Evolutionary conservation across 73 alveolate genomes (phyloP), one percentile per base, ranked within the genome.

Genomic region (Stentor coeruleus): DNA sequence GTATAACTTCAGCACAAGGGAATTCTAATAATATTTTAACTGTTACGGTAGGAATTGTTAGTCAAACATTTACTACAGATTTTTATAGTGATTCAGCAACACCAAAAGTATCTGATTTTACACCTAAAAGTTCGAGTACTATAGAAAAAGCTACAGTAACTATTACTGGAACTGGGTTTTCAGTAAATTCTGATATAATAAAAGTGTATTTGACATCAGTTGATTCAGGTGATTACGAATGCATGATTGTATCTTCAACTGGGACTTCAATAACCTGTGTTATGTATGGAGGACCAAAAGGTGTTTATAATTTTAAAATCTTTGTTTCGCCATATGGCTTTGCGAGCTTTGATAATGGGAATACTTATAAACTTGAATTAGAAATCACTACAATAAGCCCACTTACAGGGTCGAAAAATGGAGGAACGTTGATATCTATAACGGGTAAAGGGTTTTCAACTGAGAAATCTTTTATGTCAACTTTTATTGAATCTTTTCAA

Each of bases 391-490:
- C 79, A 33, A 66, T 66, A 20, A 66, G 79, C 39, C 79, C 79
- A 1, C 26, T 15, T 1, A 0, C 33, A 20, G 79, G 79, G 49
- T 66, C 79, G 11, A 40, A 28, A 11, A 31, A 1, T 1, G 79
- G 79, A 28, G 79, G 79, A 66, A 66, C 79, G 1, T 20, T 31
- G 37, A 66, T 66, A 14, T 28, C 79, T 0, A 33, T 66, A 11
- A 33, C 2, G n/a, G 79, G 79, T 15, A 26, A 66, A 20, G 79
- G 79, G 14, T 66, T 66, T 66, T 66, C 79, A 66, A 31, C n/a
- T 26, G 79, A 20, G 3, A 20, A 20, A 66, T 20, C n/a, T 1
- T 66, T 31, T 66, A 20, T 66, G 41, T 28, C 37, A 33, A 33
- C 37, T 31, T 20, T 66, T 2, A 66, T 66, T 26, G 79, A 40